These are phyloP conservation scores for Venturia oleaginea DNA, from an alignment of 2,329 filamentous ascomycete genomes.

Conservation along the genomic window DNA sequence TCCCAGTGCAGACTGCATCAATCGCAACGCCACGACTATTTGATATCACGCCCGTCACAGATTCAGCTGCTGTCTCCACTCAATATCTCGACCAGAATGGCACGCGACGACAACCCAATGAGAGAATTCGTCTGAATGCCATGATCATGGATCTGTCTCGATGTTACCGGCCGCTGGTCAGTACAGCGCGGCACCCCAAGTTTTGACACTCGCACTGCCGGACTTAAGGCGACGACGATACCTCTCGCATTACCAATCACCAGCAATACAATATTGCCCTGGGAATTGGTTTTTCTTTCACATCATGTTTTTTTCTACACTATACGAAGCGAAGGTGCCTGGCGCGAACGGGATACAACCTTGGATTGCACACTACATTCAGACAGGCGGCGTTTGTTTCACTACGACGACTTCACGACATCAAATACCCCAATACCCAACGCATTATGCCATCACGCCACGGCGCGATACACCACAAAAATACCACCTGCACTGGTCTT, in stretches of 20 bases:
- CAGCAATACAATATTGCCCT: background rate
- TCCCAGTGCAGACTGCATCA: too few relatives aligned
- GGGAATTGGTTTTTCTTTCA: background rate
- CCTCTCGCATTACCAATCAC: background rate
- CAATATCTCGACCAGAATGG: too few relatives aligned
- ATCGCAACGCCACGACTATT: too few relatives aligned
- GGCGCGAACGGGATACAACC: background rate
- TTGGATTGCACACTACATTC: background rate
- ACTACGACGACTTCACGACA: slow-evolving; percentile 1
- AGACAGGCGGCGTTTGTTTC: background rate
- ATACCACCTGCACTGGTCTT: background rate
- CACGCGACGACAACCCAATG: too few relatives aligned
- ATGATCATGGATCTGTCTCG: background rate
- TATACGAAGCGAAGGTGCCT: background rate
- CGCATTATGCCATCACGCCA: background rate
- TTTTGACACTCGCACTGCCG: too few relatives aligned
- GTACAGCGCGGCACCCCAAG: too few relatives aligned
- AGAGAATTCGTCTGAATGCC: background rate
- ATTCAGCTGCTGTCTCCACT: too few relatives aligned
- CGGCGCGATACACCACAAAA: background rate
- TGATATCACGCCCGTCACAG: too few relatives aligned
- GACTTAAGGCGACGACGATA: too few relatives aligned
- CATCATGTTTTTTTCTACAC: background rate
- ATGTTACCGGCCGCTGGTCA: background rate
- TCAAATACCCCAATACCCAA: background rate